Evolutionary conservation across 805 yeast genomes (phyloP).

Genomic region (Metschnikowia gruessii): DNA sequence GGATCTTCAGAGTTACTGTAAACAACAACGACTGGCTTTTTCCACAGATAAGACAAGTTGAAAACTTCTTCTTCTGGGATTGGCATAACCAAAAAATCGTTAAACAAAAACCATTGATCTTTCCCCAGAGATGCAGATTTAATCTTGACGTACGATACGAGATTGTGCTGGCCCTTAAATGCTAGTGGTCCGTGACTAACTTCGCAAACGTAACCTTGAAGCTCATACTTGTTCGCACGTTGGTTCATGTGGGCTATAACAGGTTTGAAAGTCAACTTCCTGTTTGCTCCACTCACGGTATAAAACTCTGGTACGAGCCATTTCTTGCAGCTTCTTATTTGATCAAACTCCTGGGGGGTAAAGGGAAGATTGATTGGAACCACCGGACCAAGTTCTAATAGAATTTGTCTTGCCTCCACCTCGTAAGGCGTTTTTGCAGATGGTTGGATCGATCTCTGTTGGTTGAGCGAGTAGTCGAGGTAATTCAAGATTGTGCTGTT

Average conservation of each 20-base stretch:
- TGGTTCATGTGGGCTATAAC: conserved; percentile 27
- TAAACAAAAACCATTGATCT: conserved; percentile 76
- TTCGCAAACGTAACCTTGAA: conserved; percentile 69
- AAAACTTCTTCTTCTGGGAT: conserved; percentile 76
- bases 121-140: conserved; percentile 20
- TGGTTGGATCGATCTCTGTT: conserved; percentile 50
- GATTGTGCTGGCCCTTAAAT: conserved; percentile 46
- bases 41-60: conserved; percentile 73
- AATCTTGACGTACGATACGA: conserved; percentile 57
- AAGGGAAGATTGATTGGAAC: conserved; percentile 60
- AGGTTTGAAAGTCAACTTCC: conserved; percentile 36
- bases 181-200: conserved; percentile 46
- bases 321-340: conserved; percentile 45
- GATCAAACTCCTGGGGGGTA: conserved; percentile 51
- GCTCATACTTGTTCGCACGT: conserved; percentile 50
- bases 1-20: conserved; percentile 53
- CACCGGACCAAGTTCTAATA: conserved; percentile 61
- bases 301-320: conserved; percentile 68
- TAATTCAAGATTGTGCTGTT: conserved; percentile 47
- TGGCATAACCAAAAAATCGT: conserved; percentile 83
- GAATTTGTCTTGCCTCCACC: conserved; percentile 50
- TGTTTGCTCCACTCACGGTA: conserved; percentile 34
- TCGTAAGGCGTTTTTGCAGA: conserved; percentile 27
- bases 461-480: conserved; percentile 60
- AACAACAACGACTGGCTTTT: conserved; percentile 68